These are phyloP conservation scores for Arachis monticola DNA, from an alignment of 331 rosid genomes.

Conservation along the genomic window DNA sequence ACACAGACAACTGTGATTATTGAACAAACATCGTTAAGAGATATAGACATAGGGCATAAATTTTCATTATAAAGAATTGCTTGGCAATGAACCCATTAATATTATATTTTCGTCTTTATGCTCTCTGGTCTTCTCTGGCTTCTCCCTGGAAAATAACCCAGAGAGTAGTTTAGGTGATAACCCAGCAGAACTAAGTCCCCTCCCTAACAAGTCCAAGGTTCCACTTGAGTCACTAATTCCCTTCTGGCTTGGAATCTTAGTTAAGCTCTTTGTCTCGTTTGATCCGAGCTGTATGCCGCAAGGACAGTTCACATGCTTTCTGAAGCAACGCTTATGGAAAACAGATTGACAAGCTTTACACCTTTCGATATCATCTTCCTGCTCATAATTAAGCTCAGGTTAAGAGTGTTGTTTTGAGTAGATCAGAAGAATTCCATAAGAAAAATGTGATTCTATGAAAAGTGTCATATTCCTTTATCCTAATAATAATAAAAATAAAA, in stretches of 20 bases:
- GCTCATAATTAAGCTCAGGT: slow-evolving; percentile 43
- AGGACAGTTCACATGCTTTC: slow-evolving; percentile 64
- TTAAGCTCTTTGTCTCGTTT: slow-evolving; percentile 48
- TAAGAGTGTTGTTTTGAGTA: slow-evolving; percentile 19
- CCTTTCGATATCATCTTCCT: slow-evolving; percentile 78
- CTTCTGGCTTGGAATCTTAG: slow-evolving; percentile 36
- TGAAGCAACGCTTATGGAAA: slow-evolving; percentile 81
- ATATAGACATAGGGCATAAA: slow-evolving; percentile 17
- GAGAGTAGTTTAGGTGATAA: slow-evolving; percentile 58
- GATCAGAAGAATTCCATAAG: slow-evolving; percentile 20
- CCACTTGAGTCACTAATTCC: slow-evolving; percentile 51
- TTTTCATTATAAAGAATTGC: slow-evolving; percentile 52
- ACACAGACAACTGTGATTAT: slow-evolving; percentile 34
- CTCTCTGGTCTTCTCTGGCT: slow-evolving; percentile 48
- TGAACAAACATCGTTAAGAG: slow-evolving; percentile 33
- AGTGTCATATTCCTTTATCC: not conserved
- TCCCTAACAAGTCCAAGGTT: slow-evolving; percentile 57
- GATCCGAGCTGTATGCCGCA: slow-evolving; percentile 64
- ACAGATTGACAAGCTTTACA: slow-evolving; percentile 70
- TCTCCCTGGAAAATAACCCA: slow-evolving; percentile 63
- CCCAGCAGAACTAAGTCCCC: slow-evolving; percentile 62
- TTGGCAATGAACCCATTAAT: slow-evolving; percentile 87
- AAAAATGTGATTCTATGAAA: not conserved
- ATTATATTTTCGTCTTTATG: slow-evolving; percentile 71
- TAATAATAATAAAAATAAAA: no score